Evolutionary conservation across 2,329 filamentous ascomycete genomes (phyloP).

Genomic region (Aspergillus fumigatus): DNA sequence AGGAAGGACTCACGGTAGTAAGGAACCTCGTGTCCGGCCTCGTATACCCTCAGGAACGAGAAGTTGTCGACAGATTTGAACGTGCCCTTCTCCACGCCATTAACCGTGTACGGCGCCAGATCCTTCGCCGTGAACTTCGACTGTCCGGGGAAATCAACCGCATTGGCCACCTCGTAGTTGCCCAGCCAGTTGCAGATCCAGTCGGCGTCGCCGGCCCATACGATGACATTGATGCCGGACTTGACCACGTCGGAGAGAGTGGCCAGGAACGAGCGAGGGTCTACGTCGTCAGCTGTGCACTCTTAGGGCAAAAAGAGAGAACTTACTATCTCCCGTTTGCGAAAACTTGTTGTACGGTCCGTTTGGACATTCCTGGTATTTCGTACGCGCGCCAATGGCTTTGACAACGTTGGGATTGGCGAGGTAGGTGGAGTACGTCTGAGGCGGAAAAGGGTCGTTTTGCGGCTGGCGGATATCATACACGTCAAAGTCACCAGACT

Average conservation of each 20-base stretch:
- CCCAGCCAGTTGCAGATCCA: conserved; percentile 58
- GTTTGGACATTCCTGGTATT: conserved; percentile 41
- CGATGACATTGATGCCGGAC: conserved; percentile 46
- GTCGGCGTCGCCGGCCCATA: conserved; percentile 57
- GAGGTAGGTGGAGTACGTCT: conserved; percentile 43
- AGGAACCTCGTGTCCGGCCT: conserved; percentile 49
- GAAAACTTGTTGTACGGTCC: conserved; percentile 35
- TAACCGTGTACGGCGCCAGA: conserved; percentile 45
- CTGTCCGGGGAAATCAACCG: conserved; percentile 41
- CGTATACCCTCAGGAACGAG: conserved; percentile 47
- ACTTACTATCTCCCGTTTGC: conserved; percentile 39
- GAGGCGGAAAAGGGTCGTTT: conserved; percentile 37
- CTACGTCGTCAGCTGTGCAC: conserved; percentile 17
- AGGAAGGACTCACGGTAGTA: conserved; percentile 41
- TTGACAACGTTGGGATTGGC: conserved; percentile 31
- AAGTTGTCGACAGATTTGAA: conserved; percentile 51
- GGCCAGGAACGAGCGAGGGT: conserved; percentile 43
- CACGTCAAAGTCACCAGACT: conserved; percentile 29
- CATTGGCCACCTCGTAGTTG: conserved; percentile 45
- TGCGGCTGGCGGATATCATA: conserved; percentile 44
- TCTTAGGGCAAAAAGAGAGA: background rate
- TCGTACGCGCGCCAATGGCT: conserved; percentile 44
- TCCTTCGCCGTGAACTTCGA: conserved; percentile 38
- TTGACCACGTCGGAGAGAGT: conserved; percentile 45
- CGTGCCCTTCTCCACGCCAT: conserved; percentile 44